Percentiles rank a stretch among this genome's conserved stretches.
phyloP scores from a whole-genome alignment of 1,284 basidiomycete species.

The Fomitopsis pinicola region DNA sequence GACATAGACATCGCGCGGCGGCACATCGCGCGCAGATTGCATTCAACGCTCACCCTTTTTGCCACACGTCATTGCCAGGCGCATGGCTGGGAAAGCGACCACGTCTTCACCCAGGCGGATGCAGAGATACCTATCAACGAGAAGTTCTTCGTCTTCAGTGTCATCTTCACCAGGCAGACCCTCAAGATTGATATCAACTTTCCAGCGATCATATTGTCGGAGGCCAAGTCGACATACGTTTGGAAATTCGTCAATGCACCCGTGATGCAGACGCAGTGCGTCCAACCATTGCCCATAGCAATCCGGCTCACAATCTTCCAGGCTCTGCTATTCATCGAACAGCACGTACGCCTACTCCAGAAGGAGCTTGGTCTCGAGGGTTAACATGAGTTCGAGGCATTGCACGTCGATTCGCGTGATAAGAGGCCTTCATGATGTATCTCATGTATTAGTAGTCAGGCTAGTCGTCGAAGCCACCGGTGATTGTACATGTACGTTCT shows the following conservation, averaged over 20 bases:
- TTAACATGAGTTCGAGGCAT: too few relatives aligned
- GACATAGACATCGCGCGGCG: background rate
- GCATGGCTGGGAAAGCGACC: background rate
- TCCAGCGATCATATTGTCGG: background rate
- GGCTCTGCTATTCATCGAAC: background rate
- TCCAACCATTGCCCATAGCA: background rate
- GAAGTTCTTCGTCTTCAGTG: background rate
- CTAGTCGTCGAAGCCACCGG: too few relatives aligned
- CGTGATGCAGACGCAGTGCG: background rate
- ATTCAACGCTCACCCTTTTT: background rate
- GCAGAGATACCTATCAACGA: background rate
- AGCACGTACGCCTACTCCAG: background rate
- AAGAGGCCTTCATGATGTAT: too few relatives aligned
- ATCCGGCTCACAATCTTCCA: background rate
- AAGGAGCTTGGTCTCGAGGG: background rate
- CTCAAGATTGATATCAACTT: background rate
- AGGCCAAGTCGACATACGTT: background rate
- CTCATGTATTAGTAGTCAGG: too few relatives aligned
- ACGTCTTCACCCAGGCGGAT: background rate
- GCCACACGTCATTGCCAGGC: background rate
- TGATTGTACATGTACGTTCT: too few relatives aligned
- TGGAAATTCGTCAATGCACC: background rate
- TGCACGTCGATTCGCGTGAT: too few relatives aligned
- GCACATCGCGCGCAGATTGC: background rate
- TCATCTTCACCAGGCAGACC: background rate